Evolutionary conservation across 176 grass and related monocot species (phyloP).

Genomic region (Rhipidocladum racemiflorum): DNA sequence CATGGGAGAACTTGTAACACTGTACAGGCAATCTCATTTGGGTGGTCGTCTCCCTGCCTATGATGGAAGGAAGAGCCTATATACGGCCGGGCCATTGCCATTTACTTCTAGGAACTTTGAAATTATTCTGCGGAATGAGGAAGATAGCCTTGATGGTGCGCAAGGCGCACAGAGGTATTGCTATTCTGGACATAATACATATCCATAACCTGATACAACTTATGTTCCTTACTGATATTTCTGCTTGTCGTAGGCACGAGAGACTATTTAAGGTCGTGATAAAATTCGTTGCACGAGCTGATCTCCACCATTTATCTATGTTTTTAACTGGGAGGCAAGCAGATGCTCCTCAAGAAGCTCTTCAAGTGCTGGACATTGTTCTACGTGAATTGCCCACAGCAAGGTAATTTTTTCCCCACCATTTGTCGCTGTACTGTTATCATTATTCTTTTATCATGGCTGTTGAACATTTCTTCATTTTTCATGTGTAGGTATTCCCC

Average conservation of each 20-base stretch:
- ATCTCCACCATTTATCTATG: conserved; percentile 68
- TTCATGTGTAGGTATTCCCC: conserved; percentile 45
- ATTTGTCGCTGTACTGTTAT: neutral
- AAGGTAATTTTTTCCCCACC: conserved; percentile 23
- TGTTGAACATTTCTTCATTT: conserved; percentile 14
- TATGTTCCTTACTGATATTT: conserved; percentile 29
- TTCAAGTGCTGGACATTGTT: conserved; percentile 78
- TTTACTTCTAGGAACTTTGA: conserved; percentile 52
- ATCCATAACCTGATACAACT: neutral
- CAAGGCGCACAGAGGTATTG: conserved; percentile 26
- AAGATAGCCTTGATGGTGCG: conserved; percentile 36
- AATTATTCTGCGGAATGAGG: conserved; percentile 44
- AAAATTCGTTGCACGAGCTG: conserved; percentile 60
- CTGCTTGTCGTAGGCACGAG: conserved; percentile 39
- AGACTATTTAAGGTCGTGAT: conserved; percentile 53
- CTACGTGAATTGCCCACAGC: conserved; percentile 67
- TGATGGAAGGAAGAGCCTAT: conserved; percentile 68
- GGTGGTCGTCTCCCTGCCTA: conserved; percentile 63
- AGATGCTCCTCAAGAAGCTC: conserved; percentile 69
- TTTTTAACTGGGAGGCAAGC: conserved; percentile 55
- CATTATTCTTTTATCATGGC: neutral
- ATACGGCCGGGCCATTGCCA: conserved; percentile 54
- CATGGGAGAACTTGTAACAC: conserved; percentile 49
- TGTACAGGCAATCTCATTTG: conserved; percentile 44
- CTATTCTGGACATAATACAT: neutral